Base-by-base conservation (phyloP, 1,284 basidiomycete genomes). In the Sporisorium exsertum region DNA sequence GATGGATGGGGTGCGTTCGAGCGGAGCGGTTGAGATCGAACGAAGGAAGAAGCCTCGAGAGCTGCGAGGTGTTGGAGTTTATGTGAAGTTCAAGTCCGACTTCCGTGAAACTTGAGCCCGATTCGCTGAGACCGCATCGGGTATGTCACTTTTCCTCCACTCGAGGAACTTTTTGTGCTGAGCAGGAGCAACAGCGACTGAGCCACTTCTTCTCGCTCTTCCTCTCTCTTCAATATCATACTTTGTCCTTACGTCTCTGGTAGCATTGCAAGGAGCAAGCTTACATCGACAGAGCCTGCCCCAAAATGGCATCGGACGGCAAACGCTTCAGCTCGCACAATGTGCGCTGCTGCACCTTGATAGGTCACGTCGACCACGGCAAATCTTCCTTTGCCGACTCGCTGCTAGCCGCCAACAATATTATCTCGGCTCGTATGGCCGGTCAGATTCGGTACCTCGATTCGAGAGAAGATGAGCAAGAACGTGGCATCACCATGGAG, bases 401-500 rank as follows among this genome's bases (percentile, higher is more conserved):
- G 20, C 89, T 99, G 3, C 90, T 99, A 18, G 96, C 96, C 3
- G 94, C 96, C 32, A 99, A 99, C 87, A 96, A 95, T 82, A 98
- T 99, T 85, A 98, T 99, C 82, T 97, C 95, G 0, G 88, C 92
- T 5, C 88, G 94, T 50, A 93, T 98, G 91, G 97, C 95, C 0
- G 97, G 97, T 24, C 98, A 97, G 86, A 91, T 99, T 85, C 89
- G 97, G 63, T 99, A 97, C 86, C 88, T 99, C 53, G 97, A 99
- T 86, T 94, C 93, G 66, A 89, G 97, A 77, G 95, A 97, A 85
- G 97, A 99, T 82, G 97, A 99, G 85, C 96, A 99, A 85, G 92
- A 98, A 87, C 88, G 97, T 54, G 97, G 97, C 1, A 99, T 99
- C 76, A 99, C 97, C 0, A 99, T 99, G 96, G 95, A 99, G 87